Percentiles rank a stretch among this genome's conserved stretches.
Conservation (phyloP, 2,329 filamentous ascomycete genomes). For the Ophiostoma montium region DNA sequence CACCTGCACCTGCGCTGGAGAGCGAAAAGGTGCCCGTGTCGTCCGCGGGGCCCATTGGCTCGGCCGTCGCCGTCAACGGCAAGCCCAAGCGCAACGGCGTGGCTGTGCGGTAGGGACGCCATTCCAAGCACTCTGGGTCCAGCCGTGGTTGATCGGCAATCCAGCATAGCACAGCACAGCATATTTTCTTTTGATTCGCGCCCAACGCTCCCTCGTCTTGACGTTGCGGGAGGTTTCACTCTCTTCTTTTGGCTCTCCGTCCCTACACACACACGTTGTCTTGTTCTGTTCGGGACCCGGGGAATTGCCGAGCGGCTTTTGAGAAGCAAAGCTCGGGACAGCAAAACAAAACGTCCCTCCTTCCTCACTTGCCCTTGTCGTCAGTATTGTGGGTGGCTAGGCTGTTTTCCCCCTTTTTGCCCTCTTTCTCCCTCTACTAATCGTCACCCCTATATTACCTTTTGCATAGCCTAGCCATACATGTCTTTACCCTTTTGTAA, state of each 20-base stretch:
- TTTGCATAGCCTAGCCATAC: constrained; percentile 1
- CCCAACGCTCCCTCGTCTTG: neutral
- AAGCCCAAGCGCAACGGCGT: constrained; percentile 4
- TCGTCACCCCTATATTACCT: neutral
- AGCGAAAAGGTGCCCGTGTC: neutral
- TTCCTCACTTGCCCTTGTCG: no score
- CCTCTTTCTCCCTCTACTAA: neutral
- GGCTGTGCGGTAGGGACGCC: neutral
- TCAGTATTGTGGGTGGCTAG: neutral
- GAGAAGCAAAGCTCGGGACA: no score
- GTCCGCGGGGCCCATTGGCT: neutral
- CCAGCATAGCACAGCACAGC: no score
- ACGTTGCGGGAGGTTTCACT: neutral
- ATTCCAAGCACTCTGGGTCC: no score
- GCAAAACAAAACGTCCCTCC: neutral
- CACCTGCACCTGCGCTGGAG: constrained; percentile 3
- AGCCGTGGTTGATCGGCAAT: no score
- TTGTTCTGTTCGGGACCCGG: no score
- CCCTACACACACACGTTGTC: no score
- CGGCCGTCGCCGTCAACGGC: constrained; percentile 15
- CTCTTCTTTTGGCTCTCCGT: no score
- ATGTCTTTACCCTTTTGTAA: constrained; percentile 1
- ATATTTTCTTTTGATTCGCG: no score
- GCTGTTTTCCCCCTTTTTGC: neutral
- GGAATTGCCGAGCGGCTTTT: no score